Base-by-base conservation (phyloP, 805 yeast genomes). In the Candida rishiriensis region DNA sequence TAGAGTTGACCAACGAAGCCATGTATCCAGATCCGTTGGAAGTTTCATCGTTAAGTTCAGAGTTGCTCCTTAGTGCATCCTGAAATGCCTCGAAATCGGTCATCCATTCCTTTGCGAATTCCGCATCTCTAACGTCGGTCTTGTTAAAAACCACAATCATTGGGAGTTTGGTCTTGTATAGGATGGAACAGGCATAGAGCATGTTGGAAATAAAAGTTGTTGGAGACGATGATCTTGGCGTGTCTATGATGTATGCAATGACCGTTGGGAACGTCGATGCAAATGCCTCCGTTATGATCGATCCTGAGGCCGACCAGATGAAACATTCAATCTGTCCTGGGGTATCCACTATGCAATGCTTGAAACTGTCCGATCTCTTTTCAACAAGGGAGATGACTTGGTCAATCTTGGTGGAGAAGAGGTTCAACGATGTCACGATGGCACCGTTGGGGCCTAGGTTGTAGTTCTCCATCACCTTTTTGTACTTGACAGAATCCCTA, bases 261-360 rank as follows among this genome's bases (percentile, higher is more conserved):
- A 93, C 88, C 0, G 99, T 93, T 14, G 99, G 99, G 63, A 88
- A 88, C 3, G 95, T 81, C 0, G 96, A 85, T 1, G 98, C 99
- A 68, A 93, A 87, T 0, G 97, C 89, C 61, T 93, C 99, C 1
- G 98, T 91, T 47, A 93, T 85, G 50, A 93, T 93, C 17, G 97
- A 78, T 11, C 99, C 99, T 17, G 96, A 86, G 0, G 99, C 99
- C 38, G 95, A 83, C 99, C 99, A 93, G 36, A 93, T 89, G 63
- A 93, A 93, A 69, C 97, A 90, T 66, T 93, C 99, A 50, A 93
- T 93, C 66, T 93, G 99, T 11, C 99, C 99, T 0, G 99, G 99
- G 1, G 99, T 93, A 66, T 93, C 99, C 40, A 91, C 79, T 32
- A 93, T 83, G 51, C 90, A 86, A 62, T 89, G 84, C 16, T 79